A percentile compares a stretch with the other conserved stretches of the same genome.
Evolutionary conservation across 2,329 filamentous ascomycete species (phyloP).

Genomic region (Lachnellula willkommii): DNA sequence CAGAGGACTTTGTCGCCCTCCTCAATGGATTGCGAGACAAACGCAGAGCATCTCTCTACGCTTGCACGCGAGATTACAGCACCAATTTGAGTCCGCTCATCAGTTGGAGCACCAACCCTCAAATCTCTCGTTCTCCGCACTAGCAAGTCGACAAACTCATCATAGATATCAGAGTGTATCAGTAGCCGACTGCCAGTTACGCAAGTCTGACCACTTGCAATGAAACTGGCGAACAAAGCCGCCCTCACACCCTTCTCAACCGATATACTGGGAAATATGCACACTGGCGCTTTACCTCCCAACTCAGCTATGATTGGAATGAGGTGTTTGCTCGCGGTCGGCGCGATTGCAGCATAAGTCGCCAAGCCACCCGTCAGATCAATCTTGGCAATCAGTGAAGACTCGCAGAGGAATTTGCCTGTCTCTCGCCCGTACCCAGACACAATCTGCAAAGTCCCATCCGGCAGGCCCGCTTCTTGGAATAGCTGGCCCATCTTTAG

Average conservation of each 20-base stretch:
- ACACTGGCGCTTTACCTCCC: conserved; percentile 60
- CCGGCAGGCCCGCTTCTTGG: conserved; percentile 38
- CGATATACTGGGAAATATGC: conserved; percentile 58
- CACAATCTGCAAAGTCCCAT: conserved; percentile 41
- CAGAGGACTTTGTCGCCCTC: conserved; percentile 38
- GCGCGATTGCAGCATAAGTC: conserved; percentile 60
- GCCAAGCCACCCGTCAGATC: conserved; percentile 63
- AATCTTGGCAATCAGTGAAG: conserved; percentile 57
- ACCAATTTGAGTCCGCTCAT: conserved; percentile 48
- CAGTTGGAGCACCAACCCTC: conserved; percentile 50
- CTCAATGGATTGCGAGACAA: conserved; percentile 26
- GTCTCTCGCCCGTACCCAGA: conserved; percentile 49
- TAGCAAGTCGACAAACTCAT: conserved; percentile 31
- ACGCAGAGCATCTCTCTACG: conserved; percentile 44
- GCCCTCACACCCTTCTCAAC: conserved; percentile 57
- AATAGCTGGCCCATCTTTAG: conserved; percentile 37
- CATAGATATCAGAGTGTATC: conserved; percentile 40
- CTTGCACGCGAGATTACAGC: conserved; percentile 63
- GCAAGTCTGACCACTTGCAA: conserved; percentile 51
- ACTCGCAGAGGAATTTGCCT: conserved; percentile 49
- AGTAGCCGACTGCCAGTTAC: conserved; percentile 50
- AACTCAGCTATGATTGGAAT: conserved; percentile 65
- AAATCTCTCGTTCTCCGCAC: conserved; percentile 40
- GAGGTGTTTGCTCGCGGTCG: conserved; percentile 55
- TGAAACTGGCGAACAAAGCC: conserved; percentile 40